Evolutionary conservation across 2,329 filamentous ascomycete species (phyloP), one percentile per base, ranked within the genome.

Genomic region (Xylariaceae sp.): DNA sequence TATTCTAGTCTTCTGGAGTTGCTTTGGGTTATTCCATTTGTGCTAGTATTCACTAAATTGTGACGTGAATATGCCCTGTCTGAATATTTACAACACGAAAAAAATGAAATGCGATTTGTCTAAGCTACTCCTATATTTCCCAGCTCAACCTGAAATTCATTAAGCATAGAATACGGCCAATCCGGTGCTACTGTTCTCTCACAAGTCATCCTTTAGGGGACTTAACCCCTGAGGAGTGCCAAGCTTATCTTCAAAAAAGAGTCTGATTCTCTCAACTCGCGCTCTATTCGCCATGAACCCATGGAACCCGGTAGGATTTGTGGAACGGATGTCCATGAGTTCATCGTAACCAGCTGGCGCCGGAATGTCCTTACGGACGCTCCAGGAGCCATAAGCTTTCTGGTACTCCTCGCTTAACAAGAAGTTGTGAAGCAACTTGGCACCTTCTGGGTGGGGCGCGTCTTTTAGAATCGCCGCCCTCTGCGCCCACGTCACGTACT

Each of bases 241-340:
- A 21, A 58, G 33, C 33, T 58, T 58, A 5, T 54, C 55, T 26
- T 58, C 55, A 24, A 58, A 58, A 14, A 58, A 58, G 19, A 58
- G 21, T 6, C 28, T 39, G 6, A 58, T 44, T 11, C 55, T 54
- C 28, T 58, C 55, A 9, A 12, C 50, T 19, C 55, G 44, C 28
- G 19, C 45, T n/a, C 55, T 40, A 28, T 54, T 31, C 9, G 24
- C 50, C 55, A 58, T 58, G 16, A 58, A 58, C 1, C 49, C 39
- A 9, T 53, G 50, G 11, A 58, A 58, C 1, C 44, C 50, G 24
- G 43, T 24, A 6, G 55, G 29, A 19, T 58, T 58, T 4, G 29
- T 58, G 1, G 55, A 44, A 3, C 21, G n/a, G 9, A 58, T 34
- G 33, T 58, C 50, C n/a, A 23, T 24, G 26, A 58, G 39, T 14